Evolutionary conservation across 2,329 filamentous ascomycete species (phyloP).

Genomic region (Fusarium armeniacum): DNA sequence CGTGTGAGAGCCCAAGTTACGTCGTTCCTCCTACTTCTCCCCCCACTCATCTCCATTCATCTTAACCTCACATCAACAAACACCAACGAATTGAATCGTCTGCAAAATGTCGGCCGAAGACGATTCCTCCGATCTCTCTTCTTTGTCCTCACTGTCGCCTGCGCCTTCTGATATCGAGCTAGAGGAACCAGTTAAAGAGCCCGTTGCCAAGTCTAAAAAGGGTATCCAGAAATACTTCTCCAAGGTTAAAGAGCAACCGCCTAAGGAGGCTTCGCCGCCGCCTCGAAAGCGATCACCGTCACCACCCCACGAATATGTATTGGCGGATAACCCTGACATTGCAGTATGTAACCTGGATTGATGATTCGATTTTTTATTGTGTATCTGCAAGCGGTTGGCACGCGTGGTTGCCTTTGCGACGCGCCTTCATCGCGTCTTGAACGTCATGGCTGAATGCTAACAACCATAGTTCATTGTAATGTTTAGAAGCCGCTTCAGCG

Average conservation of each 20-base stretch:
- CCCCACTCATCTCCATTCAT: conserved; percentile 50
- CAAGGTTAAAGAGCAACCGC: conserved; percentile 65
- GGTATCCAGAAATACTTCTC: conserved; percentile 78
- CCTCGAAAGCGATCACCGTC: conserved; percentile 86
- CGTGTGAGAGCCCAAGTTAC: conserved; percentile 48
- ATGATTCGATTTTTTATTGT: conserved; percentile 15
- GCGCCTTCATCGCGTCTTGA: conserved; percentile 66
- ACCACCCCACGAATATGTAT: conserved; percentile 88
- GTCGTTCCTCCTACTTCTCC: conserved; percentile 53
- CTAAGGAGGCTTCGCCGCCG: conserved; percentile 73
- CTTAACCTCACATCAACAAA: conserved; percentile 48
- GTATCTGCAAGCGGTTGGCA: conserved; percentile 52
- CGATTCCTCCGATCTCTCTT: conserved; percentile 75
- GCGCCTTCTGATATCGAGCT: conserved; percentile 62
- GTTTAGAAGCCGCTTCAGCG: conserved; percentile 94
- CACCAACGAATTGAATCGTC: conserved; percentile 47
- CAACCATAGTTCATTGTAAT: conserved; percentile 90
- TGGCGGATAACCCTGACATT: conserved; percentile 92
- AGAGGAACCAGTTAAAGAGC: conserved; percentile 60
- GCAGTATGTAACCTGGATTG: conserved; percentile 75
- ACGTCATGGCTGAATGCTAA: conserved; percentile 54
- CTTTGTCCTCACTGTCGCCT: conserved; percentile 64
- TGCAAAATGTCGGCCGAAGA: conserved; percentile 70
- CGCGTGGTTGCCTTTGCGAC: conserved; percentile 60
- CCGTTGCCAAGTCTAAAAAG: conserved; percentile 63